Base-by-base conservation (phyloP, 2,329 filamentous ascomycete genomes). In the Diaporthe sp. region DNA sequence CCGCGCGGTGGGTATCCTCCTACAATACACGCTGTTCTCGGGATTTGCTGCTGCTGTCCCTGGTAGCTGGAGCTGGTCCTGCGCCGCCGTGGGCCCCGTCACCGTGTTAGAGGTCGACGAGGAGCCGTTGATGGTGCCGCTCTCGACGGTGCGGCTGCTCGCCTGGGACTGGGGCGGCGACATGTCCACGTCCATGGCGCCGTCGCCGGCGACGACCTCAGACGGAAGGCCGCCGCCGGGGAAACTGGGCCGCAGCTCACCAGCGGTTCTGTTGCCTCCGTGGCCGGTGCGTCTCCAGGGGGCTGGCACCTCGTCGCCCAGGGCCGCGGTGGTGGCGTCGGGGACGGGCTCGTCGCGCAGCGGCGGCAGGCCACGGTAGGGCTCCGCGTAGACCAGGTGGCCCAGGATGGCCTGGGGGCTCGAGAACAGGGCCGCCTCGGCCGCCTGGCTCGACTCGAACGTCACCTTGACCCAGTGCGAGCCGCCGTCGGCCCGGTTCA, bases 381-480 rank as follows among this genome's bases (percentile, higher is more conserved):
- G 87, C 84, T 95, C 93, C 51, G 93, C 94, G 80, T 91, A 92
- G 37, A 96, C 91, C 17, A 93, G 83, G 81, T 94, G 88, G 15
- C 94, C 94, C 73, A 94, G 87, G 76, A 96, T 91, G 76, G 89
- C 89, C 84, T 95, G 92, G 0, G 94, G 94, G 71, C 93, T 95
- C 72, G 90, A 90, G 81, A 90, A 93, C 57, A 92, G 85, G 31
- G 94, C 94, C 15, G 91, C 87, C 76, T 94, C 92, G 28, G 93
- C 94, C 2, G 93, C 92, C 79, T 93, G 90, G 67, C 89, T 88
- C 57, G 92, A 94, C 84, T 95, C 94, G 80, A 95, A 96, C 0
- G 94, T 96, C 73, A 96, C 88, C 83, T 95, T 95, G 80, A 98
- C 95, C 96, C 96, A 98, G 86, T 98, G 94, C 79, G 94, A 90